Percentiles rank a stretch among this genome's conserved stretches.
Evolutionary conservation across 2,329 filamentous ascomycete species (phyloP).

Genomic region (Immersiporthe knoxdaviesiana): DNA sequence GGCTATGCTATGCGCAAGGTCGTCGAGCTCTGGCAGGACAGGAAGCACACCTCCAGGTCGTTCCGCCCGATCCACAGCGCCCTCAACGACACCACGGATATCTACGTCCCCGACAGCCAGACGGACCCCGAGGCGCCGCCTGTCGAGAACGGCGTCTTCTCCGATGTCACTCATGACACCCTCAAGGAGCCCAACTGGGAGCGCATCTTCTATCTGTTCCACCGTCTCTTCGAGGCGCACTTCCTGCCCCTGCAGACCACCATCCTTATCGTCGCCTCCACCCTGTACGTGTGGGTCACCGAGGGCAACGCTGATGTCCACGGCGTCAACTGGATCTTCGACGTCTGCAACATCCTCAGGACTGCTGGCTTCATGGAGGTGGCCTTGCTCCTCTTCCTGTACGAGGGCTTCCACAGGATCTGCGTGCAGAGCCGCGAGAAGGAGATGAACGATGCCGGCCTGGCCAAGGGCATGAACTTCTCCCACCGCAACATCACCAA

Average conservation of each 20-base stretch:
- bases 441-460: conserved; percentile 68
- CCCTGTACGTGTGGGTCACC: conserved; percentile 60
- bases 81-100: conserved; percentile 49
- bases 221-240: conserved; percentile 74
- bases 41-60: conserved; percentile 58
- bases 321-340: conserved; percentile 62
- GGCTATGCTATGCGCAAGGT: conserved; percentile 66
- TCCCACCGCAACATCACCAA: conserved; percentile 58
- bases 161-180: conserved; percentile 56
- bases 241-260: conserved; percentile 71
- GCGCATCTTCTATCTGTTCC: conserved; percentile 61
- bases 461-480: conserved; percentile 68
- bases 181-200: conserved; percentile 57
- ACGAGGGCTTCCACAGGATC: conserved; percentile 68
- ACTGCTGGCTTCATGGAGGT: conserved; percentile 65
- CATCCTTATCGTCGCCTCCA: conserved; percentile 65
- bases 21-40: conserved; percentile 59
- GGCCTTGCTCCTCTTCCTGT: conserved; percentile 65
- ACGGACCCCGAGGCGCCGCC: conserved; percentile 44
- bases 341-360: conserved; percentile 62
- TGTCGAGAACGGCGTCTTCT: conserved; percentile 56
- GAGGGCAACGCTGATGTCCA: conserved; percentile 55
- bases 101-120: conserved; percentile 52
- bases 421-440: conserved; percentile 63
- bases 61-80: conserved; percentile 60